phyloP scores from a whole-genome alignment of 179 eudicot genomes.

The Corrigiola litoralis region DNA sequence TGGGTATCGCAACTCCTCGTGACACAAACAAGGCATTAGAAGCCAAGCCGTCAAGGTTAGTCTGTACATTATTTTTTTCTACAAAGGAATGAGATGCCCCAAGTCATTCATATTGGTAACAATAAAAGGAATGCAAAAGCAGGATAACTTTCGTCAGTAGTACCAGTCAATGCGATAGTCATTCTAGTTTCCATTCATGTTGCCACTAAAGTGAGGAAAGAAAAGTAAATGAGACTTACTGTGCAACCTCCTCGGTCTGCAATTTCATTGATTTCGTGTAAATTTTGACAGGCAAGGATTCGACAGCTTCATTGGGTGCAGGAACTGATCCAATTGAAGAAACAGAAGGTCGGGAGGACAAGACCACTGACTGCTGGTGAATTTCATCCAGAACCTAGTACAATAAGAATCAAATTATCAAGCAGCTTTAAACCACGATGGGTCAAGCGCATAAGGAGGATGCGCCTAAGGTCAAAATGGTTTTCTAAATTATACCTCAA shows the following conservation, averaged over 20 bases:
- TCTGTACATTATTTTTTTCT: too few species aligned
- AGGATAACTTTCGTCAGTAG: background rate
- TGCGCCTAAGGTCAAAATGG: background rate
- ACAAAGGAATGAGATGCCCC: background rate
- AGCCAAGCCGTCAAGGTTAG: background rate
- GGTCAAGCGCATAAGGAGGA: background rate
- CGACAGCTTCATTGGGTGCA: slow-evolving; percentile 87
- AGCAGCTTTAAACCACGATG: slow-evolving; percentile 2
- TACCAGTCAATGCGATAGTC: background rate
- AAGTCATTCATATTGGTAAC: background rate
- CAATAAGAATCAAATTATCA: slow-evolving; percentile 40
- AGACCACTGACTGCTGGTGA: slow-evolving; percentile 96
- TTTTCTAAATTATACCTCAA: slow-evolving; percentile 63
- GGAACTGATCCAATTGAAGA: slow-evolving; percentile 94
- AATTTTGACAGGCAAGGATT: slow-evolving; percentile 65
- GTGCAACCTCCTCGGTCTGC: slow-evolving; percentile 65
- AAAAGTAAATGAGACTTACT: slow-evolving; percentile 49
- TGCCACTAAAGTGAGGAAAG: slow-evolving; percentile 2
- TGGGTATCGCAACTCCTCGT: too few species aligned
- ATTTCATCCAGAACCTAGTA: slow-evolving; percentile 98
- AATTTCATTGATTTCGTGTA: slow-evolving; percentile 46
- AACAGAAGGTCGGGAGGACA: slow-evolving; percentile 75
- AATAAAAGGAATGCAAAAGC: background rate
- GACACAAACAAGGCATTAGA: background rate
- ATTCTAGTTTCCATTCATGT: background rate